Evolutionary conservation across 768 basidiomycete species (phyloP).

Genomic region (Sarcodon sp.): DNA sequence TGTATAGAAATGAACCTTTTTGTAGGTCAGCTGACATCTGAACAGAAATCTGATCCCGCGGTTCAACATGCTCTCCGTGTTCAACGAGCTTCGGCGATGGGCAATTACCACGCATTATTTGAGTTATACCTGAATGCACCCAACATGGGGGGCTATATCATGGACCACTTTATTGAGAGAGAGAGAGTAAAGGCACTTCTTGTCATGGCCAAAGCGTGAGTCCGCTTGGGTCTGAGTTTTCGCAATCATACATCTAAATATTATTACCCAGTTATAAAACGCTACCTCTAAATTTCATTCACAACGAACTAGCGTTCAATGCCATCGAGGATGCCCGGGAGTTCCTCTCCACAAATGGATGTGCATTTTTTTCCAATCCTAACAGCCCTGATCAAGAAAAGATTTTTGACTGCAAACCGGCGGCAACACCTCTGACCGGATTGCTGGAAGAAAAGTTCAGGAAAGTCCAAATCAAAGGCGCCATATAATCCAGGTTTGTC

Average conservation of each 20-base stretch:
- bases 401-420: conserved; percentile 59
- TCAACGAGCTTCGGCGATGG: conserved; percentile 79
- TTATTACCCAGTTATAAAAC: conserved; percentile 57
- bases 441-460: conserved; percentile 73
- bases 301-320: conserved; percentile 79
- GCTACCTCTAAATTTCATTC: conserved; percentile 65
- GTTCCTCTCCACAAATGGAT: conserved; percentile 63
- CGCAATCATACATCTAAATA: neutral
- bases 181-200: conserved; percentile 81
- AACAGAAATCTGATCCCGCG: conserved; percentile 70
- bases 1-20: conserved; percentile 82
- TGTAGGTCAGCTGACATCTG: conserved; percentile 93
- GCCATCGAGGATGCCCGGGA: conserved; percentile 40
- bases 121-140: conserved; percentile 72
- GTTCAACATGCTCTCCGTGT: conserved; percentile 86
- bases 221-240: conserved; percentile 10
- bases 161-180: conserved; percentile 95
- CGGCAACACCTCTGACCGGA: conserved; percentile 39
- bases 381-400: conserved; percentile 49
- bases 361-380: conserved; percentile 54
- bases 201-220: conserved; percentile 90
- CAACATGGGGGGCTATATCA: conserved; percentile 97
- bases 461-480: conserved; percentile 85
- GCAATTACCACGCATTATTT: conserved; percentile 92
- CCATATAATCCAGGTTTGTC: conserved; percentile 39